Evolutionary conservation across 768 basidiomycete genomes (phyloP), one percentile per base, ranked within the genome.

Genomic region (Lyophyllum atratum): DNA sequence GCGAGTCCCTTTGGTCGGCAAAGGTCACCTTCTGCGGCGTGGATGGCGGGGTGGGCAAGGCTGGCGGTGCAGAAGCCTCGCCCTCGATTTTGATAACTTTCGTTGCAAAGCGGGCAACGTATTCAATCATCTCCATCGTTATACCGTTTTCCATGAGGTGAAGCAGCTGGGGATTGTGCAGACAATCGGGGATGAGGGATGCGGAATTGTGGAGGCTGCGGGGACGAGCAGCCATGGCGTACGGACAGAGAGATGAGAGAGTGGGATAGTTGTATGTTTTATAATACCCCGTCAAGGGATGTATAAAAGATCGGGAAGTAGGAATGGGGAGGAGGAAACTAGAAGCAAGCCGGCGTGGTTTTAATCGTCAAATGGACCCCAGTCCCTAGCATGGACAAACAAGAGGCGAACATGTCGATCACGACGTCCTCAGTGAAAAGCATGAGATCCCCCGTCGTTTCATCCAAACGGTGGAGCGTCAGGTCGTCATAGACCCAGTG

Each of bases 101-200:
- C 61, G 82, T 83, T 43, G 89, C 82, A 77, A 87, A 85, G 68
- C 85, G 83, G 50, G 94, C 92, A 64, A 98, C 84, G 74, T 92
- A 87, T 56, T 84, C 70, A 70, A 98, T 84, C 89, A 98, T 95
- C 56, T 93, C 90, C 68, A 80, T 76, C 5, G 92, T 85, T 46
- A 98, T 92, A 26, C 83, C 85, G 65, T 81, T 84, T 61, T 82
- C 77, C 76, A 98, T 80, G 63, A 98, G 87, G 63, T 84, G 80
- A 59, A 95, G 78, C 60, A 98, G 83, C 59, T 83, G 84, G 22
- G 88, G 88, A 74, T 93, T 86, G 78, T 98, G 96, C 64, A 80
- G 72, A 58, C 81, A 80, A 54, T 83, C 76, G 59, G 90, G 89
- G 52, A 94, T 70, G 66, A 97, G 91, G 25, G 95, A 97, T 49